Base-by-base conservation (phyloP, 768 basidiomycete genomes). In the Gymnopilus junonius region DNA sequence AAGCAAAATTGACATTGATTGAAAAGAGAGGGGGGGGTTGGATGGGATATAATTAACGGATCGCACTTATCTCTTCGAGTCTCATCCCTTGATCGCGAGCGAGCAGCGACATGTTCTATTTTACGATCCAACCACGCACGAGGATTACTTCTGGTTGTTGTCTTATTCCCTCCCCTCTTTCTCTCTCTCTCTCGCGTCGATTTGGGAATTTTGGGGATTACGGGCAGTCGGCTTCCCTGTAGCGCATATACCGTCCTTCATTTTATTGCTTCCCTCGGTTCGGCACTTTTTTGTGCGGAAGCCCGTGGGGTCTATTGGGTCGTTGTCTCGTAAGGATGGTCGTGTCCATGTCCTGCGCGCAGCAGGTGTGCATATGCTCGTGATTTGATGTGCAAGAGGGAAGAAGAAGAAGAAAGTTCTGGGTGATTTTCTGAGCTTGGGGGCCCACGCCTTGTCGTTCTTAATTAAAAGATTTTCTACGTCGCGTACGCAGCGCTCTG, bases 21-120 rank as follows among this genome's bases (percentile, higher is more conserved):
- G 43, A 23, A 40, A 43, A 58, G 32, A 45, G 45, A n/a, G n/a
- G n/a, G n/a, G n/a, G n/a, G 31, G 42, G 20, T 32, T 21, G 50
- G 34, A n/a, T n/a, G 39, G 59, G 35, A 31, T 39, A 53, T 60
- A 60, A 32, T 58, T 58, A 50, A 40, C 51, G n/a, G n/a, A n/a
- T n/a, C n/a, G 43, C 55, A n/a, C 35, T 48, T 29, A 62, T 62
- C 55, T 25, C 15, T 35, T 59, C 59, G n/a, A 50, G 55, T 62
- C 61, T 62, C 61, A 62, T 62, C 61, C 61, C 61, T 62, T 62
- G 61, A 62, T 62, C n/a, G 54, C n/a, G 61, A 55, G 53, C 20
- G 15, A 42, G 32, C 21, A n/a, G 25, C 29, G 31, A 55, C 59
- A 20, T 32, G 51, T n/a, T 51, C 50, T 60, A 60, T 42, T 40